Evolutionary conservation across 805 yeast genomes (phyloP).

Genomic region (Metschnikowia vanudenii): DNA sequence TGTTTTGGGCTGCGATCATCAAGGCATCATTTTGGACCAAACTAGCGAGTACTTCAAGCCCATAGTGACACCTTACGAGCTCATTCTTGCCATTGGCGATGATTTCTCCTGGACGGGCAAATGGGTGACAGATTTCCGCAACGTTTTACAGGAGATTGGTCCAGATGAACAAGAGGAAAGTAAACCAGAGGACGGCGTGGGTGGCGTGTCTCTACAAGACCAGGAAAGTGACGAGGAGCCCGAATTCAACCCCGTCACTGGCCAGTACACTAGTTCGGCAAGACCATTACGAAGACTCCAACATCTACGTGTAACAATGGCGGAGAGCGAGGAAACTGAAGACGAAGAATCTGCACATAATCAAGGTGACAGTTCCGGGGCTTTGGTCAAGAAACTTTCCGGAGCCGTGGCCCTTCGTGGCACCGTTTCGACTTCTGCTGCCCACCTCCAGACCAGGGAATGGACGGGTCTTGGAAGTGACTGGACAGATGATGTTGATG

Average conservation of each 20-base stretch:
- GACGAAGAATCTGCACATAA: slow-evolving; percentile 7
- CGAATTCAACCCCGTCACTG: slow-evolving; percentile 85
- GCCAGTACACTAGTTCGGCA: slow-evolving; percentile 63
- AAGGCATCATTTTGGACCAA: slow-evolving; percentile 84
- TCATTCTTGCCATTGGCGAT: slow-evolving; percentile 72
- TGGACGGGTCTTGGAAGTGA: slow-evolving; percentile 96
- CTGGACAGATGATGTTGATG: slow-evolving; percentile 37
- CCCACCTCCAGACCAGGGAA: slow-evolving; percentile 61
- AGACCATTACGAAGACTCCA: slow-evolving; percentile 69
- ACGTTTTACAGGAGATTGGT: slow-evolving; percentile 43
- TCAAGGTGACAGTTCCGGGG: slow-evolving; percentile 25
- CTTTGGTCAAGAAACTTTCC: slow-evolving; percentile 56
- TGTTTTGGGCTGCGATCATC: slow-evolving; percentile 89
- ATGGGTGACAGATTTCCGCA: slow-evolving; percentile 81
- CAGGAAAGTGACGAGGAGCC: slow-evolving; percentile 52
- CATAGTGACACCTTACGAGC: slow-evolving; percentile 89
- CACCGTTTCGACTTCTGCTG: slow-evolving; percentile 88
- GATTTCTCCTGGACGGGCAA: slow-evolving; percentile 88
- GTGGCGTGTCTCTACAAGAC: slow-evolving; percentile 19
- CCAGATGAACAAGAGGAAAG: neutral
- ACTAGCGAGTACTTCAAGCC: slow-evolving; percentile 83
- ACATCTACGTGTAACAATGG: slow-evolving; percentile 59
- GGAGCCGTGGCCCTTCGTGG: slow-evolving; percentile 62
- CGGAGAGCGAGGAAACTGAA: slow-evolving; percentile 23
- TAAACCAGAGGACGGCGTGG: slow-evolving; percentile 16